Evolutionary conservation across 1,284 basidiomycete species (phyloP).

Genomic region (Pseudozyma hubeiensis): DNA sequence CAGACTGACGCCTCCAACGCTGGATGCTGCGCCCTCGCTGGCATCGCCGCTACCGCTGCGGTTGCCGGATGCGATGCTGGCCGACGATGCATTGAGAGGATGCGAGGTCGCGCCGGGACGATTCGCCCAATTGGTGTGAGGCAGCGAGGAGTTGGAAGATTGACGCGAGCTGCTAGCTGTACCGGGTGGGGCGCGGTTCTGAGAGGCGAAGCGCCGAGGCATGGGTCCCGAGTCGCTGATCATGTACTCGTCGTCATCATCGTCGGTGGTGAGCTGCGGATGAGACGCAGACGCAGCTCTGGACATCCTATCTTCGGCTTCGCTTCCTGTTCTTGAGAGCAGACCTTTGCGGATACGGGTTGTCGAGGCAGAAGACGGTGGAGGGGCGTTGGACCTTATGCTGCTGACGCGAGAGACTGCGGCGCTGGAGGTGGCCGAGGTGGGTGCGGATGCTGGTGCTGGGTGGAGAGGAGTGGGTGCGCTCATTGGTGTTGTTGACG

Average conservation of each 20-base stretch:
- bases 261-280: slow-evolving; percentile 40
- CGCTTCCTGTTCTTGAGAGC: slow-evolving; percentile 43
- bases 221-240: slow-evolving; percentile 55
- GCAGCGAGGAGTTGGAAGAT: slow-evolving; percentile 37
- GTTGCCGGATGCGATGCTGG: slow-evolving; percentile 33
- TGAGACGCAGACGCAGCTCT: slow-evolving; percentile 21
- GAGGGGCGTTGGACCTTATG: slow-evolving; percentile 36
- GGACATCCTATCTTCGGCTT: slow-evolving; percentile 41
- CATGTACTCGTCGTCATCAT: slow-evolving; percentile 49
- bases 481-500: slow-evolving; percentile 30
- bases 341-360: slow-evolving; percentile 48
- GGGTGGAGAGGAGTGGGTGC: slow-evolving; percentile 36
- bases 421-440: slow-evolving; percentile 33
- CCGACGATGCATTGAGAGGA: slow-evolving; percentile 14
- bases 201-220: slow-evolving; percentile 50
- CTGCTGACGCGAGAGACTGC: slow-evolving; percentile 44
- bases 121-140: slow-evolving; percentile 14
- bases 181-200: slow-evolving; percentile 16
- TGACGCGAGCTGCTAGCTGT: slow-evolving; percentile 22
- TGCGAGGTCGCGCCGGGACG: slow-evolving; percentile 1
- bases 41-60: slow-evolving; percentile 47
- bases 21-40: slow-evolving; percentile 38
- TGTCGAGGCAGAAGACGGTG: slow-evolving; percentile 36
- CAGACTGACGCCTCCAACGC: slow-evolving; percentile 40
- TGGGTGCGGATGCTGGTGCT: slow-evolving; percentile 1